These are phyloP conservation scores for Neopestalotiopsis sp. DNA, from an alignment of 2,329 filamentous ascomycete species.

Conservation along the genomic window DNA sequence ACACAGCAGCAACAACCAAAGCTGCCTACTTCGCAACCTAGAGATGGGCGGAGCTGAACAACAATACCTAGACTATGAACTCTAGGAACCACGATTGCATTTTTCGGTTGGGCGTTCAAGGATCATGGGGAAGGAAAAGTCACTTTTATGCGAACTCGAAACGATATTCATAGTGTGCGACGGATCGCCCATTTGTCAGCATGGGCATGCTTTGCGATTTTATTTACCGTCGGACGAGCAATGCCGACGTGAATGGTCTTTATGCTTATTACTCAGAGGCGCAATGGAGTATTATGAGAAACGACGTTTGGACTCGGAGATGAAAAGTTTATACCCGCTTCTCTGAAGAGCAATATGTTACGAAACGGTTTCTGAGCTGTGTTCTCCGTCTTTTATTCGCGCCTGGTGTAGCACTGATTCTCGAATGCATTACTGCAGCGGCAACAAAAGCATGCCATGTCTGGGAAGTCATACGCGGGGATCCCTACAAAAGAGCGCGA, in stretches of 20 bases:
- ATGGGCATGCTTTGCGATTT: too few species aligned
- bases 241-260: background rate
- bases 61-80: background rate
- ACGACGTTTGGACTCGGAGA: background rate
- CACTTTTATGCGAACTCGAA: background rate
- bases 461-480: too few species aligned
- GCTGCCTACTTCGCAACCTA: conserved; percentile 19
- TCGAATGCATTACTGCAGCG: too few species aligned
- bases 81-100: background rate
- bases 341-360: background rate
- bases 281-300: background rate
- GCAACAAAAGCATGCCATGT: too few species aligned
- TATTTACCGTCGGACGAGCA: too few species aligned
- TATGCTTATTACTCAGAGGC: background rate
- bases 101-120: background rate
- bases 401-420: too few species aligned
- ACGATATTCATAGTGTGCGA: background rate
- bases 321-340: background rate
- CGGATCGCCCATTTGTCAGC: background rate
- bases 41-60: conserved; percentile 17
- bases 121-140: background rate
- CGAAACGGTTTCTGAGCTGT: background rate
- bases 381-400: too few species aligned
- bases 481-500: too few species aligned
- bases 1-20: conserved; percentile 3